Conservation (phyloP, 495 filamentous ascomycete genomes). For the Talaromyces liani region DNA sequence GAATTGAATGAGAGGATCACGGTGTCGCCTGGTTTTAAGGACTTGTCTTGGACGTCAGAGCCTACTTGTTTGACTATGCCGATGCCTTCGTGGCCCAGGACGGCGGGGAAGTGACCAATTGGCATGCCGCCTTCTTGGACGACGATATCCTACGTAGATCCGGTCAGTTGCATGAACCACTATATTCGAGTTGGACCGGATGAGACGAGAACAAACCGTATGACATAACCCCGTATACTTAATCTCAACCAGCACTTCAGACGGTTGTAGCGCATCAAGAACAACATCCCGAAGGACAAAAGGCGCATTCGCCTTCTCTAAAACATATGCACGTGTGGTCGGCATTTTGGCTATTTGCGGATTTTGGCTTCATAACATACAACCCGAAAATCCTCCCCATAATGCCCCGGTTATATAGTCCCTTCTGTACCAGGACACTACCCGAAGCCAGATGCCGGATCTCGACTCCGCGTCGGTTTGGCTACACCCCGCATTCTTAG, state of each 20-base stretch:
- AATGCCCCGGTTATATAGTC: background rate
- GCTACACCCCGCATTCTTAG: conserved; percentile 16
- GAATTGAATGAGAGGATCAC: conserved; percentile 28
- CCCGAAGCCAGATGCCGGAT: background rate
- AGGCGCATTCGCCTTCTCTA: conserved; percentile 9
- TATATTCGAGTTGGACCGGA: too few relatives aligned
- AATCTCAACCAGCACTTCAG: conserved; percentile 28
- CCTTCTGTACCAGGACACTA: background rate
- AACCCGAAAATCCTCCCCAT: background rate
- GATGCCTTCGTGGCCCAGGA: conserved; percentile 49
- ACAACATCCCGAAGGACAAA: conserved; percentile 23
- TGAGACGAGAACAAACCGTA: conserved; percentile 16
- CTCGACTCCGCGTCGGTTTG: background rate
- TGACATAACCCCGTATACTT: conserved; percentile 29
- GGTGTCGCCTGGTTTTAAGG: conserved; percentile 18
- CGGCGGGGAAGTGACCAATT: conserved; percentile 33
- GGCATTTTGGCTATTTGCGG: background rate
- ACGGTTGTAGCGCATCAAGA: conserved; percentile 19
- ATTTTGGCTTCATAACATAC: background rate
- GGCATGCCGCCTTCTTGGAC: conserved; percentile 36
- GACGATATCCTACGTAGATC: conserved; percentile 17
- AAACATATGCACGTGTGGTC: background rate
- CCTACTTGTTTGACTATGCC: conserved; percentile 41
- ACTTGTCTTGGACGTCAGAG: conserved; percentile 26
- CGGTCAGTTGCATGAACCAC: too few relatives aligned